Conservation (phyloP, 1,284 basidiomycete genomes). For the Boletellus deceptivus region DNA sequence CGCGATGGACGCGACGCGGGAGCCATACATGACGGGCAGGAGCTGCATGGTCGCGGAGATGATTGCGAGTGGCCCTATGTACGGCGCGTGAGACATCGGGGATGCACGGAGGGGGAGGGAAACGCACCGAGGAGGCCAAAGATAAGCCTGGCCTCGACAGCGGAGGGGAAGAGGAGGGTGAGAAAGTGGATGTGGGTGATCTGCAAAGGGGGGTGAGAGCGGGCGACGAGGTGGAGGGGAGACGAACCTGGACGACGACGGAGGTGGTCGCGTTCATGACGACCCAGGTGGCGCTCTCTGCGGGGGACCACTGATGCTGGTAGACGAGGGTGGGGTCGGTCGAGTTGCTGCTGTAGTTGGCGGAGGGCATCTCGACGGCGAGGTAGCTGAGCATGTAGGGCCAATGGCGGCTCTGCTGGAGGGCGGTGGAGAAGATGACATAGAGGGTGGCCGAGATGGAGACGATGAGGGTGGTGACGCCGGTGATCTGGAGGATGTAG, state of each 20-base stretch:
- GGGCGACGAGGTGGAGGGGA: neutral
- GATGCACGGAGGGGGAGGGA: no score
- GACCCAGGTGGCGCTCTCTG: constrained; percentile 79
- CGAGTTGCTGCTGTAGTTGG: constrained; percentile 18
- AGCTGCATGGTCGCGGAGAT: constrained; percentile 85
- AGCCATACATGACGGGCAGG: constrained; percentile 59
- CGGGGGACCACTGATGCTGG: constrained; percentile 59
- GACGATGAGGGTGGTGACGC: constrained; percentile 77
- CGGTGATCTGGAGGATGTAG: constrained; percentile 84
- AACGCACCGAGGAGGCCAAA: constrained; percentile 74
- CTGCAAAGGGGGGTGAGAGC: constrained; percentile 39
- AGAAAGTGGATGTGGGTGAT: constrained; percentile 98
- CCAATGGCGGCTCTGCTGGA: constrained; percentile 72
- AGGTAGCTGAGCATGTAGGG: constrained; percentile 96
- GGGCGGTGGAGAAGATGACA: constrained; percentile 65
- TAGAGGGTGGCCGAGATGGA: constrained; percentile 76
- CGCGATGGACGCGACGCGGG: constrained; percentile 56
- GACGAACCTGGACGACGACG: constrained; percentile 77
- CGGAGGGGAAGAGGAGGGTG: constrained; percentile 92
- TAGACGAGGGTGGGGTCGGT: constrained; percentile 29
- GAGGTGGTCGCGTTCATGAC: constrained; percentile 86
- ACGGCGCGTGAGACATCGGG: neutral
- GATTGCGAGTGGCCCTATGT: constrained; percentile 78
- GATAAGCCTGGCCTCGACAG: constrained; percentile 88
- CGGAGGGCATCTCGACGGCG: constrained; percentile 71